A percentile compares a stretch with the other conserved stretches of the same genome.
These are phyloP conservation scores for Pyrenophora graminea DNA, from an alignment of 2,329 filamentous ascomycete genomes.

Conservation along the genomic window DNA sequence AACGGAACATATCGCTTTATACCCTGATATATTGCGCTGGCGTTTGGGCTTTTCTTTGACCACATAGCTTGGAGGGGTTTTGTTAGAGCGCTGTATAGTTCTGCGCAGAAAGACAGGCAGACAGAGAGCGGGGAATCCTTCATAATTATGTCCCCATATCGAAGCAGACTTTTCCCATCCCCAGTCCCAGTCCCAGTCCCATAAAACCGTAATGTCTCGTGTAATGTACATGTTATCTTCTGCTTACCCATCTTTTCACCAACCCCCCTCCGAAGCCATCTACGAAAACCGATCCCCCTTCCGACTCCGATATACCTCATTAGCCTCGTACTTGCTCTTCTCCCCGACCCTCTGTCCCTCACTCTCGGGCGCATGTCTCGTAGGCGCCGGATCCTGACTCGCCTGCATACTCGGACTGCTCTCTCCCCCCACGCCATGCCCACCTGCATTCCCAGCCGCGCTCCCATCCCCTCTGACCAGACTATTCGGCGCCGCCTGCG, in stretches of 20 bases:
- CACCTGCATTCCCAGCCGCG: slow-evolving; percentile 15
- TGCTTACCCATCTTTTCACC: too few relatives aligned
- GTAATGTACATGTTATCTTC: neutral
- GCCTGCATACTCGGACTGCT: slow-evolving; percentile 72
- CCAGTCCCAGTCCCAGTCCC: too few relatives aligned
- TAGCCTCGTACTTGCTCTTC: slow-evolving; percentile 90
- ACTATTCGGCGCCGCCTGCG: slow-evolving; percentile 14
- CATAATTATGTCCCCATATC: neutral
- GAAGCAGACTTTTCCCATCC: too few relatives aligned
- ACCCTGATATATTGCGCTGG: slow-evolving; percentile 40
- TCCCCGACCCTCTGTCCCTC: slow-evolving; percentile 69
- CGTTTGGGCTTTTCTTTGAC: slow-evolving; percentile 11
- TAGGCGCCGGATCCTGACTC: slow-evolving; percentile 80
- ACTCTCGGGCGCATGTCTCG: slow-evolving; percentile 75
- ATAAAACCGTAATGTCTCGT: too few relatives aligned
- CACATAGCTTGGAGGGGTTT: slow-evolving; percentile 2
- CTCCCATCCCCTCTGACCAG: slow-evolving; percentile 13
- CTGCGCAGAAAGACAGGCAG: too few relatives aligned
- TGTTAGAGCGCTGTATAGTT: slow-evolving; percentile 3
- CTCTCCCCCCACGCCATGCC: slow-evolving; percentile 9
- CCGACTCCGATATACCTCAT: slow-evolving; percentile 71
- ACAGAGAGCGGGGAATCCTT: slow-evolving; percentile 19
- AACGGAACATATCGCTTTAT: slow-evolving; percentile 32
- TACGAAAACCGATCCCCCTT: slow-evolving; percentile 81
- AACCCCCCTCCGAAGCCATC: too few relatives aligned